phyloP scores from a whole-genome alignment of 345 rosid species.

The Rhodomyrtus tomentosa region DNA sequence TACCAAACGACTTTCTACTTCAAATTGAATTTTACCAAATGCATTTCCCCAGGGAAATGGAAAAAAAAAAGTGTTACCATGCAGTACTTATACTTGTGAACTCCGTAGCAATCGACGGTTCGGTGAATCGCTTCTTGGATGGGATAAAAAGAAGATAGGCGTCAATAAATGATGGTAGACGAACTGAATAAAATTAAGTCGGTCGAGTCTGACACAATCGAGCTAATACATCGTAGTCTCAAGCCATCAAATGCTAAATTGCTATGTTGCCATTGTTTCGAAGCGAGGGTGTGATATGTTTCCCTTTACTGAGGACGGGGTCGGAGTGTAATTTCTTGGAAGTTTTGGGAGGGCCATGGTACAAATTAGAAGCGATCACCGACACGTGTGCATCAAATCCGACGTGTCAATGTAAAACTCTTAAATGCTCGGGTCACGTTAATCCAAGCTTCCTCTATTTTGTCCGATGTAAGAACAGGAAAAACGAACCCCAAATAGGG shows the following conservation, averaged over 20 bases:
- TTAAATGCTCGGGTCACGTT: background rate
- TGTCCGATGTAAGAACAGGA: background rate
- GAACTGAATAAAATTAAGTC: background rate
- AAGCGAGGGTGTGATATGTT: background rate
- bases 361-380: background rate
- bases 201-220: background rate
- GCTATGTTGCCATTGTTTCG: background rate
- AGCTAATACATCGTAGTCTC: background rate
- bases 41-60: too few relatives aligned
- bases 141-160: background rate
- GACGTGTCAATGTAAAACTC: background rate
- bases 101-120: background rate
- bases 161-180: background rate
- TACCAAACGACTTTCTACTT: too few relatives aligned
- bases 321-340: background rate
- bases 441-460: background rate
- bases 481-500: background rate
- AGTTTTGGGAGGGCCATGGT: background rate
- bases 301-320: background rate
- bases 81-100: accelerated
- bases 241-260: background rate
- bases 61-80: too few relatives aligned
- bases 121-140: accelerated
- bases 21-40: too few relatives aligned
- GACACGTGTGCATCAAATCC: background rate